Evolutionary conservation across 768 basidiomycete species (phyloP), one percentile per base, ranked within the genome.

Genomic region (Mycena polygramma): DNA sequence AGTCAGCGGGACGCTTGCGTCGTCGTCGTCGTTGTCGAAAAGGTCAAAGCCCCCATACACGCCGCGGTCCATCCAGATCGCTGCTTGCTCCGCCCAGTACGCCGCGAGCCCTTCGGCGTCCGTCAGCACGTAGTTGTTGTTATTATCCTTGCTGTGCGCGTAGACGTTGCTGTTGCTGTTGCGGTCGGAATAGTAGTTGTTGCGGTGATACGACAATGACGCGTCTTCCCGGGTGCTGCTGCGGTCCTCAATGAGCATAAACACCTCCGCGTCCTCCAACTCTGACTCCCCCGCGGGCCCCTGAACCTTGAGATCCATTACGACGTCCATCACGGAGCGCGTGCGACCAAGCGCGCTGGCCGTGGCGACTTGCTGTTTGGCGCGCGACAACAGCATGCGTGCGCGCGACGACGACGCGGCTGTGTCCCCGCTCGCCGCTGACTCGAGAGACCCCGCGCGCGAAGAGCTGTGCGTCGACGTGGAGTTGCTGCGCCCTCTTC

Each of bases 321-420:
- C 77, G 65, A 86, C 75, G 74, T 87, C 86, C 86, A 86, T 88
- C 70, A 85, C 77, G 46, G 77, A 85, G 72, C 77, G 80, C 55
- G 71, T 80, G 39, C 75, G 78, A 61, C 81, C 77, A 70, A 75
- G 74, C 72, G 75, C 71, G 57, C 75, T 77, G 57, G 77, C 77
- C 59, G 77, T 74, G 54, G 66, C 76, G 68, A 76, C 77, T 30
- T 70, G 71, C 48, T 80, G 77, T 54, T 76, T 76, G 63, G 78
- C 79, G 64, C 79, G 75, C 22, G 73, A 70, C 15, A 84, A 74
- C 48, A 81, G 54, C 19, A 71, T 63, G 54, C 66, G 54, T 3
- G 76, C 70, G 48, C 35, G 54, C 24, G 63, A 70, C 45, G 68
- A 36, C 37, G 54, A 52, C 1, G 61, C 15, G 4, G 68, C 30